These are phyloP conservation scores for Truncatella angustata DNA, from an alignment of 2,329 filamentous ascomycete genomes.

Conservation along the genomic window DNA sequence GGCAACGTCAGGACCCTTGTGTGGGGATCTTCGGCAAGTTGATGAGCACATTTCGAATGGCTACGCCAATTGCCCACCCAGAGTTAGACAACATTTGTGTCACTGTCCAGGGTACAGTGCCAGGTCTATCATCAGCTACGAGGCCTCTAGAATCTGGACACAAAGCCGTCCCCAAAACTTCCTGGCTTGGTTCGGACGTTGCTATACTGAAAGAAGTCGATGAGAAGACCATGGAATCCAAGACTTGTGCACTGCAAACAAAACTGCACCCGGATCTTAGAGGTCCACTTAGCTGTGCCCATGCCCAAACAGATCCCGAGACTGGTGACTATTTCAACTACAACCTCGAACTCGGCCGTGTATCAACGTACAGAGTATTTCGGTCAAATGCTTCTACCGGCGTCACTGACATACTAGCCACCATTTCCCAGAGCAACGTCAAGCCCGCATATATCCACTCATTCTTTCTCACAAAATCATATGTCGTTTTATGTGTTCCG, in stretches of 20 bases:
- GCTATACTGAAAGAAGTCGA: conserved; percentile 60
- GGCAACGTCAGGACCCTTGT: conserved; percentile 70
- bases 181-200: conserved; percentile 59
- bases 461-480: conserved; percentile 69
- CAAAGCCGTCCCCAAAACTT: conserved; percentile 38
- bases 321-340: conserved; percentile 81
- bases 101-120: conserved; percentile 63
- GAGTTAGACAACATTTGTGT: conserved; percentile 61
- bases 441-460: conserved; percentile 78
- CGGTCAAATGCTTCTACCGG: conserved; percentile 60
- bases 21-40: conserved; percentile 70
- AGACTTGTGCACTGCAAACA: conserved; percentile 60
- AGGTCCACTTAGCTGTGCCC: conserved; percentile 67
- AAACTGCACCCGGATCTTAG: conserved; percentile 65
- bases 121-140: conserved; percentile 43
- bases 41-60: conserved; percentile 55
- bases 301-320: conserved; percentile 67
- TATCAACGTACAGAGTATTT: conserved; percentile 68
- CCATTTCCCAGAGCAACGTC: conserved; percentile 49
- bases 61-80: conserved; percentile 21
- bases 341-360: conserved; percentile 65
- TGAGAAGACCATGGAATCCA: conserved; percentile 68
- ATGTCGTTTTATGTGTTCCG: conserved; percentile 72
- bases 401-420: conserved; percentile 68
- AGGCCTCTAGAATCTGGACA: conserved; percentile 28